Percentiles rank a stretch among this genome's conserved stretches.
Conservation (phyloP, 2,329 filamentous ascomycete genomes). For the Macrophomina phaseolina region DNA sequence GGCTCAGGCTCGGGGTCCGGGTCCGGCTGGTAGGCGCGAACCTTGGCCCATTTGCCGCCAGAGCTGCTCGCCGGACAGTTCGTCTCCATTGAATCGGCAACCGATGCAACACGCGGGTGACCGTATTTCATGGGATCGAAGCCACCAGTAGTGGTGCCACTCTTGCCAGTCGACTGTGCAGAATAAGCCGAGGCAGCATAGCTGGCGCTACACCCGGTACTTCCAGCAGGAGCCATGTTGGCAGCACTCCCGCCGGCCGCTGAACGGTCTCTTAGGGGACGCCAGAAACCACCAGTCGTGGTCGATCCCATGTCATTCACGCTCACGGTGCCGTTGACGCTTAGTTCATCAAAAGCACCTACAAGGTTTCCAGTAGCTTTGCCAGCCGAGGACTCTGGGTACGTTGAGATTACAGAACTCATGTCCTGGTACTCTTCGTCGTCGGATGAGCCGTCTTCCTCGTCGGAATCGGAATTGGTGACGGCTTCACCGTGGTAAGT, state of each 20-base stretch:
- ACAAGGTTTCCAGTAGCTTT: background rate
- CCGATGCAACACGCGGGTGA: conserved; percentile 30
- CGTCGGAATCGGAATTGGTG: conserved; percentile 47
- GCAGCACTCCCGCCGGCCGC: background rate
- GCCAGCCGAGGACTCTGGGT: background rate
- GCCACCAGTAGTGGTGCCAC: conserved; percentile 1
- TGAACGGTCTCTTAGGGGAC: background rate
- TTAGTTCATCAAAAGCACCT: background rate
- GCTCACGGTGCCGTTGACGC: background rate
- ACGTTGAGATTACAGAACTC: background rate
- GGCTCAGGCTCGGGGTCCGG: background rate
- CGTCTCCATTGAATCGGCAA: conserved; percentile 29
- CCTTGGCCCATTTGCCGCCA: conserved; percentile 37
- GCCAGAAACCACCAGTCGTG: background rate
- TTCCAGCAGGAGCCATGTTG: background rate
- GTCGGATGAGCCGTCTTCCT: conserved; percentile 46
- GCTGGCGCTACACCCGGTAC: background rate
- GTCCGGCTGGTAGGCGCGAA: conserved; percentile 33
- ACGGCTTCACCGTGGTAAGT: conserved; percentile 2
- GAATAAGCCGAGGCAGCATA: background rate
- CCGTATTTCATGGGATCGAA: conserved; percentile 36
- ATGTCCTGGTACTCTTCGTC: conserved; percentile 6
- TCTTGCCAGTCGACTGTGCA: background rate
- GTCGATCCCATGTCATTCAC: background rate
- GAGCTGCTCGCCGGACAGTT: conserved; percentile 28